Base-by-base conservation (phyloP, 140 eudicot species). In the Bidens hawaiensis region DNA sequence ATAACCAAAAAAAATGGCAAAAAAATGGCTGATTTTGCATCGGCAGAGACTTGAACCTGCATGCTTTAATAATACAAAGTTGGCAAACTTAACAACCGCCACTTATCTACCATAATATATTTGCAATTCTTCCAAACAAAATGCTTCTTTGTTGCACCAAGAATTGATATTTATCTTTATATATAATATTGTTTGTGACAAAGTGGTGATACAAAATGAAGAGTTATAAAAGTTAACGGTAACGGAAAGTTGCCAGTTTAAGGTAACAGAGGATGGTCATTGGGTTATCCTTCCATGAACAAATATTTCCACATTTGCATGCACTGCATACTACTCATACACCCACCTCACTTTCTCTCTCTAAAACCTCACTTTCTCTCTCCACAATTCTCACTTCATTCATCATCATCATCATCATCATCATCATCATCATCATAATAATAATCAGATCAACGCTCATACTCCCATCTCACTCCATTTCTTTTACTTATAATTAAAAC, bases 281-380 rank as follows among this genome's bases (percentile, higher is more conserved):
- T 70, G 74, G 65, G 60, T 47, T 50, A 65, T 27, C 34, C 66
- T 64, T 64, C 79, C 82, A 76, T 76, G 75, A 36, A 61, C 58
- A 48, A 42, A 76, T 67, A 57, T 81, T 77, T 60, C 77, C 72
- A 27, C 38, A 52, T 57, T 71, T 81, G 72, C 80, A 81, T 81
- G 83, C 73, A 76, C n/a, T 42, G 27, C 65, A 26, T 22, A 18
- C 78, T n/a, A 14, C 36, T 5, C 62, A 12, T 17, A 26, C 41
- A 48, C 18, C 46, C 46, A 5, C 59, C 59, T 34, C 43, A 30
- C 52, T 54, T n/a, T 51, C 53, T 54, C 50, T 40, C 63, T 19
- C 40, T 34, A 6, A 25, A 58, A 48, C 11, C 9, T 16, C 61
- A 3, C 12, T 38, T 15, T 27, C 45, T 47, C 21, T 64, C 58